Evolutionary conservation across 495 filamentous ascomycete species (phyloP), one percentile per base, ranked within the genome.

Genomic region (Hypoxylon rickii): DNA sequence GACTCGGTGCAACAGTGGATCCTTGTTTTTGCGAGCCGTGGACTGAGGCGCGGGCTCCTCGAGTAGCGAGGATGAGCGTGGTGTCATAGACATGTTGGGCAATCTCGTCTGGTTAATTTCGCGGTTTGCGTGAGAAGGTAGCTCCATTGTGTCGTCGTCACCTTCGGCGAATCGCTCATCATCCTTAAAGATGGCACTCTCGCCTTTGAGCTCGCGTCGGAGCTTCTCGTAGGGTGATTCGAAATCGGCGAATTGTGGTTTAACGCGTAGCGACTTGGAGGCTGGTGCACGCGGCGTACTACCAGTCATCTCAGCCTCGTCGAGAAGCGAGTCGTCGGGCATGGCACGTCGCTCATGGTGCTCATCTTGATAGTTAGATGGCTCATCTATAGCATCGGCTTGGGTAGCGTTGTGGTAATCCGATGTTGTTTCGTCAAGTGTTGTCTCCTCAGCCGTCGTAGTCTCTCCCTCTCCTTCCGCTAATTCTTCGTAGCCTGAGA

Each of bases 401-500:
- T 73, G 70, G n/a, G 65, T 70, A 42, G 65, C 71, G 46, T 68
- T 63, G 50, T 73, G 74, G 55, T 77, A 76, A 13, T 79, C 70
- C 10, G 74, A 60, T 7, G 68, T 74, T 24, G 61, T 75, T 51
- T 75, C 72, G 46, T 75, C 75, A 11, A 66, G 55, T 2, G 70
- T 66, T 0, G 64, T 71, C 43, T 72, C 70, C 17, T 65, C 70
- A 16, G 65, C 70, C 34, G 53, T 51, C 11, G 67, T 72, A 10
- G 73, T 81, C 40, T 76, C 78, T 2, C 83, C 76, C 8, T 72
- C 68, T 20, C 82, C 83, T 22, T 73, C 73, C 16, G 83, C 83
- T 41, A 81, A 71, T 64, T 96, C 94, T 71, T 96, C 92, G 70
- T 97, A 96, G 42, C 92, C 91, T 8, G 92, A 95, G n/a, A 98